phyloP scores from a whole-genome alignment of 2,329 filamentous ascomycete genomes.

The Sporothrix variecibatus region DNA sequence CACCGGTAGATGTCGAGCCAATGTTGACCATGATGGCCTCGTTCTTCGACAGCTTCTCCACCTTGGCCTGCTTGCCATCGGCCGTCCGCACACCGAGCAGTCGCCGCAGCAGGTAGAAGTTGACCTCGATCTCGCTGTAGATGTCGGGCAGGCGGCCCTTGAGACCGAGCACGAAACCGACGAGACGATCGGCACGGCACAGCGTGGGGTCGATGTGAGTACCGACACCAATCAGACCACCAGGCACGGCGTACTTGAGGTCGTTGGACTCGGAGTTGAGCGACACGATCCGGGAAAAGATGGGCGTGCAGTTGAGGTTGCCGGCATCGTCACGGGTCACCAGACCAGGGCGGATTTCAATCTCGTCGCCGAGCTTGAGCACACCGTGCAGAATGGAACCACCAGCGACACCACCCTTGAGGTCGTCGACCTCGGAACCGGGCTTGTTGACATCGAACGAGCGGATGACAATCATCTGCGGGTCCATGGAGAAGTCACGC shows the following conservation, averaged over 20 bases:
- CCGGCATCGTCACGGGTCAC: constrained; percentile 93
- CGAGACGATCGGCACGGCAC: constrained; percentile 97
- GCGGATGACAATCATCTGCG: constrained; percentile 98
- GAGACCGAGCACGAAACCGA: constrained; percentile 95
- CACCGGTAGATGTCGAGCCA: constrained; percentile 93
- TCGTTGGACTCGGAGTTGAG: constrained; percentile 98
- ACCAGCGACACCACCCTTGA: constrained; percentile 98
- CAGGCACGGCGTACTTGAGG: constrained; percentile 95
- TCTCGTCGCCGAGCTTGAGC: constrained; percentile 94
- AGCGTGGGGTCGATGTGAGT: constrained; percentile 96
- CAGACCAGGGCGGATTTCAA: constrained; percentile 98
- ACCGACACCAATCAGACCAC: constrained; percentile 96
- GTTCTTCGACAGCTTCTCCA: constrained; percentile 96
- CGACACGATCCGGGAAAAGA: constrained; percentile 92
- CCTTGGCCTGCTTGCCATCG: constrained; percentile 99
- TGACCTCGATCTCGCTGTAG: constrained; percentile 97
- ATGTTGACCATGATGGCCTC: constrained; percentile 99
- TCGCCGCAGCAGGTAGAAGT: constrained; percentile 96
- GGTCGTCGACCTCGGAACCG: constrained; percentile 95
- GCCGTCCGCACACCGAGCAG: constrained; percentile 96
- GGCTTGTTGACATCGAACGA: constrained; percentile 99
- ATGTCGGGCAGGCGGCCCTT: constrained; percentile 93
- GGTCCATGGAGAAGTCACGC: constrained; percentile 86
- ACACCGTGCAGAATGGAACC: constrained; percentile 96
- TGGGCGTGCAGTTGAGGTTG: constrained; percentile 93